Evolutionary conservation across 176 grass and related monocot species (phyloP).

Genomic region (Pontederia paniculata): DNA sequence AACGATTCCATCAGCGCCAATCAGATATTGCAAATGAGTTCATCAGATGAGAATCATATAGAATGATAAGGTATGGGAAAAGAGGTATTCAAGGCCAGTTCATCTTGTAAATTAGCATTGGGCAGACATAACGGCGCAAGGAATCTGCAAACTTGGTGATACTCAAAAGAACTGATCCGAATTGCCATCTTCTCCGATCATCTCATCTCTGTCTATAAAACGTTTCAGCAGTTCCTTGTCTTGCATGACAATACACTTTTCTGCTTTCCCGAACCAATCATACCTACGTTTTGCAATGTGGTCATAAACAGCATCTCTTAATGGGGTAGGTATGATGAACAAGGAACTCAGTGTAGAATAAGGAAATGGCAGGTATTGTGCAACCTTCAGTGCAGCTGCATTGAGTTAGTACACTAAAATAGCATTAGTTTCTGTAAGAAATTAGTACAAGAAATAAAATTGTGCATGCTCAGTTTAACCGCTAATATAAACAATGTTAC

Average conservation of each 20-base stretch:
- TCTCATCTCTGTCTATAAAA: conserved; percentile 82
- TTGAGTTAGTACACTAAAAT: not conserved
- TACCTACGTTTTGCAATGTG: conserved; percentile 72
- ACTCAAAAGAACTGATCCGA: too few relatives aligned
- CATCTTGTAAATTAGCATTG: too few relatives aligned
- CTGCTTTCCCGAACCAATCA: conserved; percentile 79
- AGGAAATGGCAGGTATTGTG: conserved; percentile 82
- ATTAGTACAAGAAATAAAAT: too few relatives aligned
- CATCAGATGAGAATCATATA: too few relatives aligned
- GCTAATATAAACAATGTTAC: too few relatives aligned
- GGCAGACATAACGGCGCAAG: too few relatives aligned
- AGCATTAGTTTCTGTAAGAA: not conserved
- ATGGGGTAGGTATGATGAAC: conserved; percentile 40
- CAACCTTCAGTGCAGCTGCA: conserved; percentile 71
- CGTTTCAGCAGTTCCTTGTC: conserved; percentile 75
- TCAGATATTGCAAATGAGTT: too few relatives aligned
- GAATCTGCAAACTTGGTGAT: too few relatives aligned
- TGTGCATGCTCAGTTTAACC: too few relatives aligned
- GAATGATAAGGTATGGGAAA: too few relatives aligned
- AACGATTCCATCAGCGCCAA: too few relatives aligned
- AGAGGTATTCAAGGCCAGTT: too few relatives aligned
- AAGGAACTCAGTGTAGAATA: conserved; percentile 59
- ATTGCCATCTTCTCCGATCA: conserved; percentile 35
- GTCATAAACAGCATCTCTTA: conserved; percentile 69
- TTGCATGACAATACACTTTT: conserved; percentile 55